Conservation (phyloP, 805 yeast genomes). For the Clavispora asparagi region DNA sequence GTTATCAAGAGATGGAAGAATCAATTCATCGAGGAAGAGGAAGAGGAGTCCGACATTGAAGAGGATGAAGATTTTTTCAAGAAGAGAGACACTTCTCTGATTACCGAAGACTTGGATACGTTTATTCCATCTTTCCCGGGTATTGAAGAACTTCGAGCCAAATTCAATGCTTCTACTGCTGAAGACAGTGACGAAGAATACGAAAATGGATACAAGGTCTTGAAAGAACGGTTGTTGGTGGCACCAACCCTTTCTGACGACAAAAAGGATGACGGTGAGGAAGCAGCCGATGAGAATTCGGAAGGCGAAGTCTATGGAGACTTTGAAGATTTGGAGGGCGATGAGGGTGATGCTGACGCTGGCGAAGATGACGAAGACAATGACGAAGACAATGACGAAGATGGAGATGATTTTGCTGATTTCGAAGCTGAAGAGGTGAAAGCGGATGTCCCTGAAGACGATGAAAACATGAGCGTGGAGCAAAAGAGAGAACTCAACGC, state of each 20-base stretch:
- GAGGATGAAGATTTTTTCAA: slow-evolving; percentile 49
- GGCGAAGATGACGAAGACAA: slow-evolving; percentile 31
- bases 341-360: slow-evolving; percentile 21
- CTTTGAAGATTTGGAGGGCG: slow-evolving; percentile 35
- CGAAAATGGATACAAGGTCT: slow-evolving; percentile 34
- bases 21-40: slow-evolving; percentile 41
- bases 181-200: slow-evolving; percentile 33
- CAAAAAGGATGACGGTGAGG: slow-evolving; percentile 19
- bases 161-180: slow-evolving; percentile 35
- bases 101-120: slow-evolving; percentile 32
- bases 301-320: slow-evolving; percentile 36
- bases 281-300: slow-evolving; percentile 31
- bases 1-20: slow-evolving; percentile 68
- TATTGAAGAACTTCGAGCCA: slow-evolving; percentile 39
- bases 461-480: slow-evolving; percentile 50
- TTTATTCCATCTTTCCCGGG: slow-evolving; percentile 33
- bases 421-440: slow-evolving; percentile 45
- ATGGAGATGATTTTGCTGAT: slow-evolving; percentile 43
- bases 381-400: slow-evolving; percentile 24
- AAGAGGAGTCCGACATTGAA: slow-evolving; percentile 35
- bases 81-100: slow-evolving; percentile 33
- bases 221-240: slow-evolving; percentile 46
- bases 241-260: slow-evolving; percentile 45
- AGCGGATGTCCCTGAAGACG: slow-evolving; percentile 27
- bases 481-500: slow-evolving; percentile 80